These are phyloP conservation scores for Alternaria sp. DNA, from an alignment of 2,329 filamentous ascomycete genomes.

Conservation along the genomic window DNA sequence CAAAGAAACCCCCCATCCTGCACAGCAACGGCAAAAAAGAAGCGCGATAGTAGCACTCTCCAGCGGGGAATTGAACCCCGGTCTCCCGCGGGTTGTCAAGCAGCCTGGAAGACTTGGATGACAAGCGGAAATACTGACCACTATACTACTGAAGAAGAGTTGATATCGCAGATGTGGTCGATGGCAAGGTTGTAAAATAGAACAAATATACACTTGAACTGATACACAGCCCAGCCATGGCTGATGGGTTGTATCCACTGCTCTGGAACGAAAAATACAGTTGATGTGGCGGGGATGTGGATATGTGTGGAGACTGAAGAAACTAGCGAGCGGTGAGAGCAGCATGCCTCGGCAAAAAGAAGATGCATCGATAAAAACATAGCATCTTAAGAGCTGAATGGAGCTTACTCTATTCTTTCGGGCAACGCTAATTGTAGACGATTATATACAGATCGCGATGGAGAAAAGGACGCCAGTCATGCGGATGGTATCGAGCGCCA, in stretches of 20 bases:
- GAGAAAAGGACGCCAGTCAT: constrained; percentile 11
- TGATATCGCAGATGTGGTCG: not conserved
- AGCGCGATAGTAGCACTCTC: not conserved
- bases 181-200: not conserved
- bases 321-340: constrained; percentile 3
- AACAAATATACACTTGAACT: no score
- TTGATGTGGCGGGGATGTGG: not conserved
- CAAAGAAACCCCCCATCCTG: no score
- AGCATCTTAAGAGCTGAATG: not conserved
- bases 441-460: constrained; percentile 13
- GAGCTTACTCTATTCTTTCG: constrained; percentile 3
- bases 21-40: not conserved
- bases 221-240: not conserved
- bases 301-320: constrained; percentile 2
- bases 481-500: constrained; percentile 16
- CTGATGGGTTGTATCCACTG: no score
- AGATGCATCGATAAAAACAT: not conserved
- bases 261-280: not conserved
- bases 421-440: constrained; percentile 6
- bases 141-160: constrained; percentile 9
- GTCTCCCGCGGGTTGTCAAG: not conserved
- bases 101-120: not conserved
- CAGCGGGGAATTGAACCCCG: constrained; percentile 6
- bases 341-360: not conserved
- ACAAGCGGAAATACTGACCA: constrained; percentile 9